phyloP scores from a whole-genome alignment of 495 filamentous ascomycete genomes.

The Xylaria castorea region DNA sequence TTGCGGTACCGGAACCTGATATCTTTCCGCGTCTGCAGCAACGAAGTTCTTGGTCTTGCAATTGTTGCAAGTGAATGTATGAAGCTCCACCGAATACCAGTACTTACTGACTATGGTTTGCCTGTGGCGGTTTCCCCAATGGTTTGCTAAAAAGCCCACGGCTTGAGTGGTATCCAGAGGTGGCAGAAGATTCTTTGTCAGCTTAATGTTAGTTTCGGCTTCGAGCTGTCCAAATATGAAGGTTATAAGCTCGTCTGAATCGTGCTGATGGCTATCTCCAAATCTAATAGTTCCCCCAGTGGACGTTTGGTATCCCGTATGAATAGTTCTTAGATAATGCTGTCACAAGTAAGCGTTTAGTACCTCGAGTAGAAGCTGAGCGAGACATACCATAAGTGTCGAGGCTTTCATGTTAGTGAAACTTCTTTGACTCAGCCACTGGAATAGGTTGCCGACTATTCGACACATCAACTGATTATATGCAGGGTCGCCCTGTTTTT shows the following conservation, averaged over 20 bases:
- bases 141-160: slow-evolving; percentile 35
- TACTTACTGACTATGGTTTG: slow-evolving; percentile 46
- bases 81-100: slow-evolving; percentile 46
- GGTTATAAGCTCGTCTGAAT: slow-evolving; percentile 49
- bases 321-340: slow-evolving; percentile 48
- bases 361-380: not conserved
- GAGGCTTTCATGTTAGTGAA: slow-evolving; percentile 60
- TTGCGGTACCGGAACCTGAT: not conserved
- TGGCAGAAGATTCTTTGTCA: not conserved
- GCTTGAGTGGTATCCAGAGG: slow-evolving; percentile 35
- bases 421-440: slow-evolving; percentile 71
- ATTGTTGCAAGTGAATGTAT: slow-evolving; percentile 36
- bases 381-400: slow-evolving; percentile 68
- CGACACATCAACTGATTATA: slow-evolving; percentile 81
- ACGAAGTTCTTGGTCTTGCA: slow-evolving; percentile 36
- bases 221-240: slow-evolving; percentile 51
- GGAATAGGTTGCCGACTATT: slow-evolving; percentile 74
- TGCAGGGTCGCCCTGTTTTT: slow-evolving; percentile 67
- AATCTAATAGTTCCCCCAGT: slow-evolving; percentile 35
- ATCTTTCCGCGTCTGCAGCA: slow-evolving; percentile 9
- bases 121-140: slow-evolving; percentile 40
- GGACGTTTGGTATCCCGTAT: slow-evolving; percentile 31
- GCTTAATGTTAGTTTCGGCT: slow-evolving; percentile 47
- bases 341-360: slow-evolving; percentile 23
- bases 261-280: slow-evolving; percentile 51